These are phyloP conservation scores for Rhizoctonia solani DNA, from an alignment of 1,284 basidiomycete genomes.

Conservation along the genomic window DNA sequence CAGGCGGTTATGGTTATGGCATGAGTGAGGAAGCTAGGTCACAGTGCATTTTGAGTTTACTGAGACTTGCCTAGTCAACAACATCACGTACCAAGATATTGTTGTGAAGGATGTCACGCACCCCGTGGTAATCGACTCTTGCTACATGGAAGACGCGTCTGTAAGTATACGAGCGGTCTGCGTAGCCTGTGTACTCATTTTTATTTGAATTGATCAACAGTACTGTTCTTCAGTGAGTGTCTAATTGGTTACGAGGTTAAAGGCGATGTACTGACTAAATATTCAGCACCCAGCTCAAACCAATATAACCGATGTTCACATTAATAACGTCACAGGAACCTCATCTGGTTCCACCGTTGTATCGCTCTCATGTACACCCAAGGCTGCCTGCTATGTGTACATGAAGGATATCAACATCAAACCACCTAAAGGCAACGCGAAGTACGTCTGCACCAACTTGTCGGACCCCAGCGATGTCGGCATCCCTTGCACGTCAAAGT, in stretches of 20 bases:
- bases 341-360: constrained; percentile 18
- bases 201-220: not conserved
- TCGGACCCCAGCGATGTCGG: constrained; percentile 26
- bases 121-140: constrained; percentile 27
- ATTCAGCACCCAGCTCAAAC: constrained; percentile 23
- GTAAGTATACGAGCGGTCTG: not conserved
- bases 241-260: not conserved
- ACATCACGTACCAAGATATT: constrained; percentile 34
- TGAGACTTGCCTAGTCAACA: constrained; percentile 5
- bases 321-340: constrained; percentile 27
- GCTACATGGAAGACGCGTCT: constrained; percentile 26
- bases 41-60: not conserved
- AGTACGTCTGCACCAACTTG: constrained; percentile 26
- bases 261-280: not conserved
- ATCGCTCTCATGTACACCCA: constrained; percentile 12
- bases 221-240: constrained; percentile 18
- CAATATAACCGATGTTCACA: constrained; percentile 28
- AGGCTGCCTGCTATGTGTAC: constrained; percentile 27
- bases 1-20: constrained; percentile 32
- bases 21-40: not conserved
- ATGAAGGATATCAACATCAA: constrained; percentile 24
- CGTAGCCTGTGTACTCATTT: not conserved
- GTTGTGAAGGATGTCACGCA: constrained; percentile 5
- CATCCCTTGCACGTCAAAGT: constrained; percentile 27
- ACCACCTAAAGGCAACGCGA: constrained; percentile 12